Evolutionary conservation across 2,329 filamentous ascomycete species (phyloP).

Genomic region (Trichophaea hybrida): DNA sequence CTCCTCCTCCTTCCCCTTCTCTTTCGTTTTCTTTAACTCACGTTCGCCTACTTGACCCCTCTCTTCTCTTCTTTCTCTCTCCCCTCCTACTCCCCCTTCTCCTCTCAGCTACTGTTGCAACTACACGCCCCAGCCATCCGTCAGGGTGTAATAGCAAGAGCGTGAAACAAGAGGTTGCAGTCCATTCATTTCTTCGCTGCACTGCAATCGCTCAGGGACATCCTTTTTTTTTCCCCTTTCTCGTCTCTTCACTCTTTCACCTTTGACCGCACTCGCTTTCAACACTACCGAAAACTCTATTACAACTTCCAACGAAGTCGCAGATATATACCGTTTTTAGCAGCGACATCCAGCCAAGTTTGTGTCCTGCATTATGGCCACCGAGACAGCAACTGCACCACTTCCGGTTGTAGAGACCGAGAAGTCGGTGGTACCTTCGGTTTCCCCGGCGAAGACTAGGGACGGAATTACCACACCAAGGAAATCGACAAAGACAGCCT

Average conservation of each 20-base stretch:
- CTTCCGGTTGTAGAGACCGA: conserved; percentile 3
- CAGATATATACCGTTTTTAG: neutral
- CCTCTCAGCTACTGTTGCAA: conserved; percentile 29
- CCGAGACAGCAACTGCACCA: conserved; percentile 1
- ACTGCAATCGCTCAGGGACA: conserved; percentile 11
- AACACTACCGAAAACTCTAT: conserved; percentile 14
- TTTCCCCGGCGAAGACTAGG: neutral
- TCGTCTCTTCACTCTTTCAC: conserved; percentile 10
- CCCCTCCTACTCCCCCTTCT: conserved; percentile 24
- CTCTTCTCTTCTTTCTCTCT: conserved; percentile 29
- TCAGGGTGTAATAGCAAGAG: conserved; percentile 14
- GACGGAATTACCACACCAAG: neutral
- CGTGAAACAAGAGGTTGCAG: conserved; percentile 3
- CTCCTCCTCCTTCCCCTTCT: neutral
- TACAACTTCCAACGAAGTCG: neutral
- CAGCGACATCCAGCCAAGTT: neutral
- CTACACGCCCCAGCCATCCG: conserved; percentile 13
- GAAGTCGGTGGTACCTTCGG: neutral
- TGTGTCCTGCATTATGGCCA: neutral
- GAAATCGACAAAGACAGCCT: conserved; percentile 6
- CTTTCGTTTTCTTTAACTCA: conserved; percentile 17
- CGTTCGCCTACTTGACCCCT: conserved; percentile 24
- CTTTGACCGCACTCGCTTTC: conserved; percentile 8
- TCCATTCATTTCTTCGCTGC: conserved; percentile 14
- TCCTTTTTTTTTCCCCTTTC: conserved; percentile 1